Evolutionary conservation across 163 green algal genomes (phyloP).

Genomic region (Picocystis sp.): DNA sequence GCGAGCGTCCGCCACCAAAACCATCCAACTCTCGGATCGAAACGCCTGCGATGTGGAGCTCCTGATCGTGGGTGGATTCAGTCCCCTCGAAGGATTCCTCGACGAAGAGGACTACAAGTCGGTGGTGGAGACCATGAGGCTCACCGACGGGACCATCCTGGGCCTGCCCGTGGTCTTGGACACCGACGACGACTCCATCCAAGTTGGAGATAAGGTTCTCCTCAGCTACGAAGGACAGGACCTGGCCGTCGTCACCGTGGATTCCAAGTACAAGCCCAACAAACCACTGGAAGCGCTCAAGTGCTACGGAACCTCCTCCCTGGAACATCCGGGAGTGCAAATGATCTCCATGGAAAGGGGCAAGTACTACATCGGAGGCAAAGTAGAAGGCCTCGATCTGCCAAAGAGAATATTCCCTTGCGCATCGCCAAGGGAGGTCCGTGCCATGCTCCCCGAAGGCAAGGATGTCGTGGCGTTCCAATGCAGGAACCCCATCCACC

Average conservation of each 20-base stretch:
- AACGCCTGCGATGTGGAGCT: slow-evolving; percentile 96
- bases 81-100: slow-evolving; percentile 82
- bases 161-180: slow-evolving; percentile 91
- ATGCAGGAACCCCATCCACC: slow-evolving; percentile 95
- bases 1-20: slow-evolving; percentile 43
- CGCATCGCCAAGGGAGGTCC: slow-evolving; percentile 58
- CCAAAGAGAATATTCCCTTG: slow-evolving; percentile 73
- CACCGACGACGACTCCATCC: slow-evolving; percentile 62
- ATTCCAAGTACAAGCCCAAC: slow-evolving; percentile 69
- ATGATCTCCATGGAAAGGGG: slow-evolving; percentile 93
- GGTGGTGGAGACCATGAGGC: slow-evolving; percentile 68
- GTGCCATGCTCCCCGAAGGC: slow-evolving; percentile 54
- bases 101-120: slow-evolving; percentile 69
- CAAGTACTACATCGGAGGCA: slow-evolving; percentile 62
- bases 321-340: slow-evolving; percentile 84
- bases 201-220: slow-evolving; percentile 55
- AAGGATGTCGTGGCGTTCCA: slow-evolving; percentile 92
- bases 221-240: slow-evolving; percentile 73
- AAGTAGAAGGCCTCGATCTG: slow-evolving; percentile 45
- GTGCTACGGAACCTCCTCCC: slow-evolving; percentile 80
- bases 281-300: slow-evolving; percentile 62
- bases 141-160: slow-evolving; percentile 48
- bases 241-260: slow-evolving; percentile 58
- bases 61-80: slow-evolving; percentile 75
- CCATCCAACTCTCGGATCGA: slow-evolving; percentile 70